A percentile compares a stretch with the other conserved stretches of the same genome.
These are phyloP conservation scores for Marasmius fiardii DNA, from an alignment of 1,284 basidiomycete genomes.

Conservation along the genomic window DNA sequence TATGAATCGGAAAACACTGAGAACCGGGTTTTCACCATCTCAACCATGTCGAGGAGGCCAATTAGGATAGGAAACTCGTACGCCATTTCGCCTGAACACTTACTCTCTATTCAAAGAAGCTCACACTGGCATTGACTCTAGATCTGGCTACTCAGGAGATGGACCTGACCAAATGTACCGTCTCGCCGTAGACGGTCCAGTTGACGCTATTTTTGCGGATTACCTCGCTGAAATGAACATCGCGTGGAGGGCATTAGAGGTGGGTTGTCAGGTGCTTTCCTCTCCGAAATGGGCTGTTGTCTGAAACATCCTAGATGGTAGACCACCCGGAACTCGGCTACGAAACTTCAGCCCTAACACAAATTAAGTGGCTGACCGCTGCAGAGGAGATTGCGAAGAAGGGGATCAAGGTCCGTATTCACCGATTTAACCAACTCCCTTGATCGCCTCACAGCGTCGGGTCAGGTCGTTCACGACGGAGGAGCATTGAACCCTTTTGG, in stretches of 20 bases:
- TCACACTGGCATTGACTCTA: neutral
- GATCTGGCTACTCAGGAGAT: constrained; percentile 13
- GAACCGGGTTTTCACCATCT: no score
- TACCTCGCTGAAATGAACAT: constrained; percentile 22
- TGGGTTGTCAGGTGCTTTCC: neutral
- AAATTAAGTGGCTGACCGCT: constrained; percentile 13
- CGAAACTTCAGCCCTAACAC: constrained; percentile 16
- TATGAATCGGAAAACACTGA: no score
- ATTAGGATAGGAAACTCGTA: constrained; percentile 3
- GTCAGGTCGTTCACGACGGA: constrained; percentile 15
- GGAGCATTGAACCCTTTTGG: constrained; percentile 18
- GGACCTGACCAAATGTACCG: constrained; percentile 13
- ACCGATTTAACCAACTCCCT: neutral
- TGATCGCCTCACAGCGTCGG: neutral
- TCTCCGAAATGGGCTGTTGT: no score
- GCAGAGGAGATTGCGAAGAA: constrained; percentile 16
- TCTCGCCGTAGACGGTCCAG: constrained; percentile 16
- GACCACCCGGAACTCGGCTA: constrained; percentile 13
- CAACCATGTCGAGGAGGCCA: neutral
- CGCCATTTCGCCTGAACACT: neutral
- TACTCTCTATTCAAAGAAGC: neutral
- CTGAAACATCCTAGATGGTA: constrained; percentile 5
- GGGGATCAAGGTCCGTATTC: constrained; percentile 15
- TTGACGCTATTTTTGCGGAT: constrained; percentile 21
- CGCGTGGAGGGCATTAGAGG: constrained; percentile 12